These are phyloP conservation scores for Trametes punicea DNA, from an alignment of 768 basidiomycete genomes.

Conservation along the genomic window DNA sequence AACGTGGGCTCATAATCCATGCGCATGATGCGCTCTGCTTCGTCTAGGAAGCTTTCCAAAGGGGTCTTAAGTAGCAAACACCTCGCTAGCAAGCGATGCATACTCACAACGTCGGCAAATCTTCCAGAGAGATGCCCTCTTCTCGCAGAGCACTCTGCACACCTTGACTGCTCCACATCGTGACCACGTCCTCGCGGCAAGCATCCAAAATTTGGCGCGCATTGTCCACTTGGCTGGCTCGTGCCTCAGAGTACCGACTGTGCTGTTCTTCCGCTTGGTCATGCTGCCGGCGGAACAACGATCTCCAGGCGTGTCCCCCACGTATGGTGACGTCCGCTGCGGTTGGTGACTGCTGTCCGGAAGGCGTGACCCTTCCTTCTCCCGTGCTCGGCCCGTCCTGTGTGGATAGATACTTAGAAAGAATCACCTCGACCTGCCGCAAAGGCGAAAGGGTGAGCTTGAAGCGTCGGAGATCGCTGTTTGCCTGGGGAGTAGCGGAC, in stretches of 20 bases:
- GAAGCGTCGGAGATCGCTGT: constrained; percentile 40
- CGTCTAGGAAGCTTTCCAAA: constrained; percentile 51
- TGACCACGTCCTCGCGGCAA: constrained; percentile 50
- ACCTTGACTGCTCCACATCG: constrained; percentile 47
- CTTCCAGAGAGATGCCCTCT: constrained; percentile 47
- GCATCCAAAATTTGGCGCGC: constrained; percentile 47
- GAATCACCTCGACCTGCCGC: constrained; percentile 50
- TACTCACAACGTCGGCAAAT: constrained; percentile 63
- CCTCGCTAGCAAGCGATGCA: not conserved
- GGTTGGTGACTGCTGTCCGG: constrained; percentile 44
- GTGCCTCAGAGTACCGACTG: constrained; percentile 5
- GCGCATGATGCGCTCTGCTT: constrained; percentile 48
- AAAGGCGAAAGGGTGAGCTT: constrained; percentile 52
- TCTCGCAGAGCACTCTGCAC: constrained; percentile 43
- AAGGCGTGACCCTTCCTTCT: constrained; percentile 17
- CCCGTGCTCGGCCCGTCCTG: constrained; percentile 18
- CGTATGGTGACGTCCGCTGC: constrained; percentile 50
- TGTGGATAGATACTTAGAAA: constrained; percentile 43
- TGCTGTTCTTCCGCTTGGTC: constrained; percentile 15
- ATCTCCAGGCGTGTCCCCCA: constrained; percentile 48
- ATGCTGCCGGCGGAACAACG: constrained; percentile 30
- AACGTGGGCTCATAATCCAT: constrained; percentile 50
- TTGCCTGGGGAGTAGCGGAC: constrained; percentile 15
- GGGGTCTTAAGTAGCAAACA: not conserved
- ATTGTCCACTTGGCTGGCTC: constrained; percentile 29